Evolutionary conservation across 371 early-diverging fungal species (phyloP).

Genomic region (Thermomucor indicae-seudaticae): DNA sequence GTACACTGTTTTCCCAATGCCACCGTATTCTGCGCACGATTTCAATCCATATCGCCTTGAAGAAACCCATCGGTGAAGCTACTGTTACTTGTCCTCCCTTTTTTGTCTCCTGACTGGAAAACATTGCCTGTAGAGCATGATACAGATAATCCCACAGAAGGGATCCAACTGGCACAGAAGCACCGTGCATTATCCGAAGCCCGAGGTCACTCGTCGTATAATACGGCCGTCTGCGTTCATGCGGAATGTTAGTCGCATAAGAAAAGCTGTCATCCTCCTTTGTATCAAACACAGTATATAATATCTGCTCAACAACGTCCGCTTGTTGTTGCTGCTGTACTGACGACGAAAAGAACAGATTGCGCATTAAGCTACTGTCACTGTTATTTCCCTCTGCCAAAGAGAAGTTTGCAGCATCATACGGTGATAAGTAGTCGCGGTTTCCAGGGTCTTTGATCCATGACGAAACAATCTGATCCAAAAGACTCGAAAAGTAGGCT

Average conservation of each 20-base stretch:
- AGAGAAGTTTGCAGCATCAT: slow-evolving; percentile 21
- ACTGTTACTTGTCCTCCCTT: too few relatives aligned
- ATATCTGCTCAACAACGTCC: too few relatives aligned
- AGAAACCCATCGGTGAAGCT: slow-evolving; percentile 52
- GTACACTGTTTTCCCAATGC: slow-evolving; percentile 58
- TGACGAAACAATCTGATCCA: slow-evolving; percentile 57
- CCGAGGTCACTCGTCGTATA: slow-evolving; percentile 34
- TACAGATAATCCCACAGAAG: slow-evolving; percentile 67
- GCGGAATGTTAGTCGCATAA: neutral
- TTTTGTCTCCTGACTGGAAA: slow-evolving; percentile 35
- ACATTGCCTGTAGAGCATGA: slow-evolving; percentile 47
- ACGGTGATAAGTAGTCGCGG: slow-evolving; percentile 38
- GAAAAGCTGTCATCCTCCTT: neutral
- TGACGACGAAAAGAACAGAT: slow-evolving; percentile 9
- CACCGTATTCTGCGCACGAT: slow-evolving; percentile 54
- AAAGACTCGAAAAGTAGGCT: slow-evolving; percentile 49
- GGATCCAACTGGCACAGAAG: slow-evolving; percentile 60
- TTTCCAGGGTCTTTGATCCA: slow-evolving; percentile 57
- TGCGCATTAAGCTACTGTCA: slow-evolving; percentile 16
- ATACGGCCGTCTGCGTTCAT: slow-evolving; percentile 8
- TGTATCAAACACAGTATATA: too few relatives aligned
- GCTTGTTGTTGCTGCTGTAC: neutral
- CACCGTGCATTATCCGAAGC: slow-evolving; percentile 47
- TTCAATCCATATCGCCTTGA: slow-evolving; percentile 64
- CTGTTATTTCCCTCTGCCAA: neutral